These are phyloP conservation scores for Salvia hispanica DNA, from an alignment of 257 asterid genomes.

Conservation along the genomic window DNA sequence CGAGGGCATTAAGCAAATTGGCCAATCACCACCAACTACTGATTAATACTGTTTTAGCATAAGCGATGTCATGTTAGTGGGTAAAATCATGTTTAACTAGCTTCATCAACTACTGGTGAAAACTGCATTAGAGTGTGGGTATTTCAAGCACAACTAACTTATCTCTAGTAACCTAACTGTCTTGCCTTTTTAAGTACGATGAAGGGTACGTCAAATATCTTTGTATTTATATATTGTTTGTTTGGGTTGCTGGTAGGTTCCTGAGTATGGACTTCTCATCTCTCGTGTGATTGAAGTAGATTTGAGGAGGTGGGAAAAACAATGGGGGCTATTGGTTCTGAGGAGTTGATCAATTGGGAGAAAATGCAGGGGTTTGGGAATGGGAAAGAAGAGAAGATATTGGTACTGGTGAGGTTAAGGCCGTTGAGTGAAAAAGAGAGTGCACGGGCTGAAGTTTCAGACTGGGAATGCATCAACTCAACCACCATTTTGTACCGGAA, in stretches of 20 bases:
- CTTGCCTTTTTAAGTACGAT: constrained; percentile 30
- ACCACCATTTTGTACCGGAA: constrained; percentile 91
- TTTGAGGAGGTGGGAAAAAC: constrained; percentile 34
- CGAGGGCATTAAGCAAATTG: constrained; percentile 55
- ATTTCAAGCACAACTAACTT: constrained; percentile 28
- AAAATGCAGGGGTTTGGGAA: constrained; percentile 60
- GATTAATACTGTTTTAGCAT: constrained; percentile 34
- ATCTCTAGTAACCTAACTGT: constrained; percentile 30
- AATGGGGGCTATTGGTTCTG: constrained; percentile 91
- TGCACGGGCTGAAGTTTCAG: constrained; percentile 71
- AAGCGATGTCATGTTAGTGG: constrained; percentile 36
- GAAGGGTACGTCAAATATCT: constrained; percentile 19
- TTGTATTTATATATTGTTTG: constrained; percentile 26
- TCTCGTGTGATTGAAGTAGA: constrained; percentile 37
- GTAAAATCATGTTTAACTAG: constrained; percentile 40
- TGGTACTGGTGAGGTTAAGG: constrained; percentile 92
- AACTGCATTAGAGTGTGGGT: constrained; percentile 35
- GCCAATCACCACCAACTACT: constrained; percentile 62
- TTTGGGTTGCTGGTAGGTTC: constrained; percentile 15
- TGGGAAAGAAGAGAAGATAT: constrained; percentile 76
- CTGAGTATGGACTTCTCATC: constrained; percentile 25
- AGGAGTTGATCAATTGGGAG: constrained; percentile 80
- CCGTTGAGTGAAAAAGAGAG: constrained; percentile 94
- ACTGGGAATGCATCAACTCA: constrained; percentile 98
- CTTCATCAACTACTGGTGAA: constrained; percentile 47